phyloP scores from a whole-genome alignment of 768 basidiomycete genomes.

The Boletus insuetus region DNA sequence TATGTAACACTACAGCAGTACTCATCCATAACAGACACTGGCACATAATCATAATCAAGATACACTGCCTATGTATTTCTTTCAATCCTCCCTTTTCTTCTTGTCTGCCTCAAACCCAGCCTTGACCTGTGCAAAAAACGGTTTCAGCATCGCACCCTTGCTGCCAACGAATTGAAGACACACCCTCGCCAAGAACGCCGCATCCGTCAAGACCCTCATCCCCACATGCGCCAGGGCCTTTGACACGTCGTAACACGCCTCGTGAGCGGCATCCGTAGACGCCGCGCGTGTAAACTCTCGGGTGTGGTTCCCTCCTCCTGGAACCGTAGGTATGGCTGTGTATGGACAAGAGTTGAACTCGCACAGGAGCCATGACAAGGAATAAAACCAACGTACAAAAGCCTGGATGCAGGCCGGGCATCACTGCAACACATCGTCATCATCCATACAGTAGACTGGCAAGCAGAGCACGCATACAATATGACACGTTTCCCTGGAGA shows the following conservation, averaged over 20 bases:
- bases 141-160: neutral
- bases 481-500: constrained; percentile 53
- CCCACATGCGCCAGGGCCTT: constrained; percentile 71
- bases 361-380: neutral
- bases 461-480: constrained; percentile 42
- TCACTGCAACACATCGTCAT: constrained; percentile 26
- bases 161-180: constrained; percentile 7
- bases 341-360: neutral
- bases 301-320: constrained; percentile 76
- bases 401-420: constrained; percentile 71
- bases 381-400: constrained; percentile 35
- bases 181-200: constrained; percentile 56
- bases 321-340: constrained; percentile 68
- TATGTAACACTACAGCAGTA: too few species aligned
- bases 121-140: constrained; percentile 37
- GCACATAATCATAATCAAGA: too few species aligned
- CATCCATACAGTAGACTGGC: neutral
- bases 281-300: constrained; percentile 60
- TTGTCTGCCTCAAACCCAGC: constrained; percentile 46
- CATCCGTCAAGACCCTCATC: constrained; percentile 63
- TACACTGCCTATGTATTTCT: too few species aligned
- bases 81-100: constrained; percentile 6
- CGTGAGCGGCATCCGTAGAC: constrained; percentile 56
- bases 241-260: constrained; percentile 61
- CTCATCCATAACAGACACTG: too few species aligned